A percentile compares a stretch with the other conserved stretches of the same genome.
Conservation (phyloP, 2,329 filamentous ascomycete species). For the Cytospora piceae region DNA sequence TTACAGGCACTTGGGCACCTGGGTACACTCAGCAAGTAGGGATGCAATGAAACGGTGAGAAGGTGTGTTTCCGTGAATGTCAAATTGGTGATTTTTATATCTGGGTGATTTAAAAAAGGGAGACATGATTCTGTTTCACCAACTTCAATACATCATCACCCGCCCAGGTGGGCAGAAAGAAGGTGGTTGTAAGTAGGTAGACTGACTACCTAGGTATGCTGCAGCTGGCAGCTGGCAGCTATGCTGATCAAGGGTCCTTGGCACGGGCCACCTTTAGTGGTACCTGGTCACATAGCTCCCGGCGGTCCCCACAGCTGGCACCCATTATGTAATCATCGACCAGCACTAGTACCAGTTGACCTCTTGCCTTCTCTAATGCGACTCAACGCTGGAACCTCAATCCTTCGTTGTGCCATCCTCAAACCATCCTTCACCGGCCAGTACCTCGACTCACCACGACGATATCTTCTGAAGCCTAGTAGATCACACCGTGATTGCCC, state of each 20-base stretch:
- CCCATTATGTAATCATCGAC: background rate
- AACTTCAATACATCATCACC: too few relatives aligned
- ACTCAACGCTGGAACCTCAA: background rate
- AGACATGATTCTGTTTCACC: too few relatives aligned
- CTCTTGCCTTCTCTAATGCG: background rate
- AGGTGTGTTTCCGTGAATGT: background rate
- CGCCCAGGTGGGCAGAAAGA: too few relatives aligned
- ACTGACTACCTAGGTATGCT: too few relatives aligned
- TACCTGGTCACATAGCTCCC: background rate
- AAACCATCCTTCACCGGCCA: background rate
- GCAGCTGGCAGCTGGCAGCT: too few relatives aligned
- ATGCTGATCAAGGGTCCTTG: background rate
- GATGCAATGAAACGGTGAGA: background rate
- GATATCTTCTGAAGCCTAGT: background rate
- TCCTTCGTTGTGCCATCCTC: background rate
- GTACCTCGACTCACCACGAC: background rate
- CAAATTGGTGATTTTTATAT: background rate
- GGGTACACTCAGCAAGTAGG: background rate
- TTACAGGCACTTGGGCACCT: too few relatives aligned
- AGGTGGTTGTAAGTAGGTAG: too few relatives aligned
- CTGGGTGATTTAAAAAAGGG: too few relatives aligned
- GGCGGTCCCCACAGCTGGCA: background rate
- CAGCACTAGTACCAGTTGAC: background rate
- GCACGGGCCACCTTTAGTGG: background rate
- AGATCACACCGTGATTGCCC: background rate